Evolutionary conservation across 2,329 filamentous ascomycete genomes (phyloP).

Genomic region (Ophiocordyceps robertsii): DNA sequence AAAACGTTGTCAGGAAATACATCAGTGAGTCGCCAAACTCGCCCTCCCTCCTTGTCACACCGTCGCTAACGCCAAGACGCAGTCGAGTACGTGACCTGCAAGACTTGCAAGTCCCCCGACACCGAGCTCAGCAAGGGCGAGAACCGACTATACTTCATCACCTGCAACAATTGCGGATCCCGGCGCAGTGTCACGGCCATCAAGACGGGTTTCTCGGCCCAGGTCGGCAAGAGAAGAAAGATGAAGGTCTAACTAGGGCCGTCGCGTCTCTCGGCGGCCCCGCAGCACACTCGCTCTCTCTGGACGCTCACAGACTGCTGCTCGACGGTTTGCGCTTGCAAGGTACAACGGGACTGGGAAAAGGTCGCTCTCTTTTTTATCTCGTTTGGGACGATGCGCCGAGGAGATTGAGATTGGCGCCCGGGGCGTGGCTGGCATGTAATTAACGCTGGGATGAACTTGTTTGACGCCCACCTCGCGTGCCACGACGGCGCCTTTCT

Average conservation of each 20-base stretch:
- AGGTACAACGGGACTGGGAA: neutral
- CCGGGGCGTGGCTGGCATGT: slow-evolving; percentile 2
- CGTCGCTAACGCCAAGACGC: neutral
- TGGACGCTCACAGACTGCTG: neutral
- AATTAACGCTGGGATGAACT: slow-evolving; percentile 5
- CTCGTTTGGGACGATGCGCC: neutral
- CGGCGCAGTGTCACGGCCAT: slow-evolving; percentile 89
- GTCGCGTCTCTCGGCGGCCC: neutral
- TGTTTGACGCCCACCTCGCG: too few species aligned
- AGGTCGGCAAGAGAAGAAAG: slow-evolving; percentile 97
- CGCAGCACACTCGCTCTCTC: neutral
- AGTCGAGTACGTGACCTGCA: slow-evolving; percentile 98
- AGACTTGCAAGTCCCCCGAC: slow-evolving; percentile 89
- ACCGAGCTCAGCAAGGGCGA: slow-evolving; percentile 97
- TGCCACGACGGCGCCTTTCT: too few species aligned
- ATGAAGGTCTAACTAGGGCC: slow-evolving; percentile 63
- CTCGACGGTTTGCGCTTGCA: neutral
- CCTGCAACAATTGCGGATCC: slow-evolving; percentile 72
- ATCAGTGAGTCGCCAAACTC: slow-evolving; percentile 50
- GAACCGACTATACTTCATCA: slow-evolving; percentile 98
- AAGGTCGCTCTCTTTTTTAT: neutral
- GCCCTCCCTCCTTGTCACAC: neutral
- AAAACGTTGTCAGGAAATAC: slow-evolving; percentile 91
- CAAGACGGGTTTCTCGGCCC: slow-evolving; percentile 99
- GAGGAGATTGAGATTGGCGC: slow-evolving; percentile 1